These are phyloP conservation scores for Vitellaria paradoxa DNA, from an alignment of 179 eudicot species.

Conservation along the genomic window DNA sequence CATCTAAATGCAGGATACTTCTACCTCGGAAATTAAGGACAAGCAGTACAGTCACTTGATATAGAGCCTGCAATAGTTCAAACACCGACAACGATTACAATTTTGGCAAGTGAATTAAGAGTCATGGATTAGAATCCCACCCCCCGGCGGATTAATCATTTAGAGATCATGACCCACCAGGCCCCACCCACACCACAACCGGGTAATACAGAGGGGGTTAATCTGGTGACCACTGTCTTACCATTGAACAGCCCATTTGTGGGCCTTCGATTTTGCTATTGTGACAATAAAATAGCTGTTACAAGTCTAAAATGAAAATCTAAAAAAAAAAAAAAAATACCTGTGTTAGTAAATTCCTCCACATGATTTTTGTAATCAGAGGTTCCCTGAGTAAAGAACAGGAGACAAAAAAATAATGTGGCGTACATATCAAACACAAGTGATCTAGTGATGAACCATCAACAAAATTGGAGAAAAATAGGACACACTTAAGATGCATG, in stretches of 20 bases:
- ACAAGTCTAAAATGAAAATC: too few species aligned
- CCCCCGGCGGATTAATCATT: too few species aligned
- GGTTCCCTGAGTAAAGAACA: constrained; percentile 61
- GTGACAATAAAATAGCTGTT: too few species aligned
- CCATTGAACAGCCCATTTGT: too few species aligned
- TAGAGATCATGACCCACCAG: too few species aligned
- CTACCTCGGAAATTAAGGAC: constrained; percentile 71
- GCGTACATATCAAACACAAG: neutral
- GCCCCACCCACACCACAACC: too few species aligned
- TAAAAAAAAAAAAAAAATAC: constrained; percentile 26
- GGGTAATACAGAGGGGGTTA: neutral
- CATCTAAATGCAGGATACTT: constrained; percentile 45
- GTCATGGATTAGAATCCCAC: too few species aligned
- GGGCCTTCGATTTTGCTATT: too few species aligned
- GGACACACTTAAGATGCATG: too few species aligned
- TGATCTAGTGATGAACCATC: neutral
- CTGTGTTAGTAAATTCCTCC: constrained; percentile 87
- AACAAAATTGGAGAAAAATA: neutral
- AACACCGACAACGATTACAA: neutral
- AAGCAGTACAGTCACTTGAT: constrained; percentile 77
- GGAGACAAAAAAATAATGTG: neutral
- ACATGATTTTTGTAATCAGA: constrained; percentile 89
- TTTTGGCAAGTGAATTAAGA: too few species aligned
- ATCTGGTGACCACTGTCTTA: too few species aligned
- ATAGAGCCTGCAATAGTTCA: constrained; percentile 47